Conservation (phyloP, 1,284 basidiomycete species). For the Ceratobasidium theobromae region DNA sequence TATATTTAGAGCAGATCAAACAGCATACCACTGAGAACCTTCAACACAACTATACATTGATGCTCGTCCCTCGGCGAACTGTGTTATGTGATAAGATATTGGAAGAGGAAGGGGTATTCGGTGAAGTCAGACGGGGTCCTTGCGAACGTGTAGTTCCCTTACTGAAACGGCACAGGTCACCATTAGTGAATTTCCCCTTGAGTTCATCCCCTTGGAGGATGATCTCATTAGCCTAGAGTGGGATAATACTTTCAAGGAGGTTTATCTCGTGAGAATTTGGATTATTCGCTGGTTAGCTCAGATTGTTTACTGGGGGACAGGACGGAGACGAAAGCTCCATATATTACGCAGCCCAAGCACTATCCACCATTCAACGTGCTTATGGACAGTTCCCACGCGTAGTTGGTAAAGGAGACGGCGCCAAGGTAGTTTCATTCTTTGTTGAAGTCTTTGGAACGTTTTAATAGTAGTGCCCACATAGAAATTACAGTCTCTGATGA, state of each 20-base stretch:
- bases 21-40: constrained; percentile 61
- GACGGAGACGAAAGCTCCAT: constrained; percentile 92
- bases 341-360: constrained; percentile 84
- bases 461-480: not conserved
- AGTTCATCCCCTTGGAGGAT: constrained; percentile 89
- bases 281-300: constrained; percentile 40
- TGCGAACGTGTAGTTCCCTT: not conserved
- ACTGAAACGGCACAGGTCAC: constrained; percentile 47
- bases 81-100: constrained; percentile 81
- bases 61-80: constrained; percentile 87
- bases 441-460: not conserved
- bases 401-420: constrained; percentile 90
- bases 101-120: constrained; percentile 90
- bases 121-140: constrained; percentile 54
- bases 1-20: constrained; percentile 79
- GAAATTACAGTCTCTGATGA: constrained; percentile 26
- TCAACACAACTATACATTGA: constrained; percentile 80
- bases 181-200: constrained; percentile 84
- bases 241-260: constrained; percentile 78
- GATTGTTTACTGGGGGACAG: constrained; percentile 47
- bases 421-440: constrained; percentile 61
- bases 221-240: constrained; percentile 89
- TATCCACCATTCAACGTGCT: constrained; percentile 81
- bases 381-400: constrained; percentile 92
- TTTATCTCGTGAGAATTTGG: constrained; percentile 67